Evolutionary conservation across 768 basidiomycete species (phyloP), one percentile per base, ranked within the genome.

Genomic region (Lactarius tabidus): DNA sequence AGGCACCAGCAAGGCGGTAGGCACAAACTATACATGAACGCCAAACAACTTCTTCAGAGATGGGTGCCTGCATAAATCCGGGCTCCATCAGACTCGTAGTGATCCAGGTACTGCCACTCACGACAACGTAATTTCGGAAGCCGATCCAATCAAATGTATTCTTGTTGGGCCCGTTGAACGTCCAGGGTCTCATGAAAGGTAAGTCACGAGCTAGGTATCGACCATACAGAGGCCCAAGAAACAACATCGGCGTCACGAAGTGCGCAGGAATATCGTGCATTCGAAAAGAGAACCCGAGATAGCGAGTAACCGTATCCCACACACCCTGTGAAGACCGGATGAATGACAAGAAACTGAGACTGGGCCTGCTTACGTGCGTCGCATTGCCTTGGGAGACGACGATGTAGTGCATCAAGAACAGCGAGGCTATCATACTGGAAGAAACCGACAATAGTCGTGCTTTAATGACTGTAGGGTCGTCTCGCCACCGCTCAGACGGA

Each of bases 1-100:
- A 81, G 2, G 80, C 79, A 20, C 85, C 85, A 0, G 87, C 83
- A 58, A 96, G 81, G 62, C 86, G 80, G 69, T 91, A 90, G 9
- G 87, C 81, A 2, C 88, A 79, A 23, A 97, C 79, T 33, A 96
- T 82, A 73, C 93, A 95, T 0, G 91, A 86, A 31, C 97, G 81
- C 73, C 97, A 98, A 9, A 93, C 91, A 29, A 97, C 64, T 75
- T 98, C 96, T 77, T 99, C 96, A 0, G 95, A 95, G 38, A 95
- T 75, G 0, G 96, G 96, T 4, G 83, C 95, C 93, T 95, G 57
- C n/a, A 53, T n/a, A 65, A 35, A 29, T 12, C 33, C 62, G 17
- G 5, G 39, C 14, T 43, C 18, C 3, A 41, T 55, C 67, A 31
- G 2, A 10, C 31, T 31, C 9, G n/a, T 31, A 12, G 6, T 31